These are phyloP conservation scores for Picocystis sp. DNA, from an alignment of 163 green algal genomes.

Conservation along the genomic window DNA sequence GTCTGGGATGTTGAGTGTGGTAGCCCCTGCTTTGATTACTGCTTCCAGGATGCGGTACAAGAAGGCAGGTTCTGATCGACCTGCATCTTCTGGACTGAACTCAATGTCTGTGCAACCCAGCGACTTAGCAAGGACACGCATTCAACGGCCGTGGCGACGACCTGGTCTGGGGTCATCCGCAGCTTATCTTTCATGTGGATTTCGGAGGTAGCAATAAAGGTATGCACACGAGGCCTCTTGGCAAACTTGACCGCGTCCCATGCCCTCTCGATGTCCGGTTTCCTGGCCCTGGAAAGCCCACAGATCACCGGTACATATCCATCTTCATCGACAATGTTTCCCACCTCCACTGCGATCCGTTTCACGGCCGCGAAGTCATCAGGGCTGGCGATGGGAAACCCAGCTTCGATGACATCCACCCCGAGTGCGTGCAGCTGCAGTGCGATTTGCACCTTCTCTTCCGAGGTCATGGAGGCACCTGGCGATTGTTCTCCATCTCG, in stretches of 20 bases:
- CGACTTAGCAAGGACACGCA: conserved; percentile 55
- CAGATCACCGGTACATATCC: conserved; percentile 97
- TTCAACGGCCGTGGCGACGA: conserved; percentile 72
- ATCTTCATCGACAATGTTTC: conserved; percentile 46
- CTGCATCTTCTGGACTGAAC: conserved; percentile 91
- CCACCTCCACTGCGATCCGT: conserved; percentile 49
- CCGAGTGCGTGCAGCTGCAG: conserved; percentile 75
- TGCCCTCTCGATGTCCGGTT: conserved; percentile 47
- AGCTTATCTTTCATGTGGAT: conserved; percentile 97
- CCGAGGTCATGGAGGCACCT: conserved; percentile 31
- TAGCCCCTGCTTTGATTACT: conserved; percentile 80
- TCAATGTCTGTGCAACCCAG: conserved; percentile 95
- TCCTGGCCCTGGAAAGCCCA: conserved; percentile 70
- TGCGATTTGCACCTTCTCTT: conserved; percentile 83
- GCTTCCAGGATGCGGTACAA: conserved; percentile 65
- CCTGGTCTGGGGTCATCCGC: conserved; percentile 63
- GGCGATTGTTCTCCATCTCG: conserved; percentile 92
- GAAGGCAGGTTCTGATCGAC: conserved; percentile 64
- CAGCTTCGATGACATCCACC: conserved; percentile 98
- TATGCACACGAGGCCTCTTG: conserved; percentile 77
- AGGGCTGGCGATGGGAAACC: conserved; percentile 81
- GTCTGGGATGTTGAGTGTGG: conserved; percentile 98
- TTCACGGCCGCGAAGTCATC: conserved; percentile 91
- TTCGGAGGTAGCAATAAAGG: conserved; percentile 83
- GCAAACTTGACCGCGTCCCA: conserved; percentile 58